Evolutionary conservation across 179 eudicot species (phyloP), one percentile per base, ranked within the genome.

Genomic region (Carnegiea gigantea): DNA sequence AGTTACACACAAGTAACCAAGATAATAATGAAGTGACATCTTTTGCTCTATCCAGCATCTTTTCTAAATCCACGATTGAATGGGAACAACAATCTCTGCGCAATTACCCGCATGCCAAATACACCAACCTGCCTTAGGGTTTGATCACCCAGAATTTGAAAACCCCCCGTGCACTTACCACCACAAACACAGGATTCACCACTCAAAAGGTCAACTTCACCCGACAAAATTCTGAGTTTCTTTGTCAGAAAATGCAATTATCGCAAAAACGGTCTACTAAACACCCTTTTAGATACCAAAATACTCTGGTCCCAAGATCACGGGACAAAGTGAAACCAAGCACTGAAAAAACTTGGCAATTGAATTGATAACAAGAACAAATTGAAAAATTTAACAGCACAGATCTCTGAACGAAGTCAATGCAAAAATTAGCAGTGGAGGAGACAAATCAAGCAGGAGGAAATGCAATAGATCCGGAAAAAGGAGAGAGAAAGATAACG

Each of bases 401-500:
- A 33, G 36, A 80, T 75, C 65, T 18, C 65, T 15, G 44, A 84
- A 1, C 43, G 30, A 44, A 81, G 38, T 46, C 40, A 75, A 75
- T 62, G 5, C 5, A 59, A 62, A 21, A 62, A 40, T 40, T 24
- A 4, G 38, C 15, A 26, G 28, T 30, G 28, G 36, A 9, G 51
- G 26, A 46, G 80, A 64, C 26, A 9, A 24, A 36, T n/a, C 28
- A 62, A 82, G 44, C 36, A n/a, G 64, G 30, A 30, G 30, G 28
- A 24, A 30, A 30, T 4, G 49, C 38, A 62, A 84, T 73, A 75
- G 88, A 87, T 87, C 87, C 62, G 79, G 53, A 51, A 24, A 21
- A 80, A 40, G 46, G 20, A 75, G 75, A 72, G 77, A 78, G 81
- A 78, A 78, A 78, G 73, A 65, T 26, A 77, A 15, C 68, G 13